Percentiles rank a stretch among this genome's conserved stretches.
Evolutionary conservation across 2,329 filamentous ascomycete species (phyloP).

Genomic region (Gyromitra esculenta): DNA sequence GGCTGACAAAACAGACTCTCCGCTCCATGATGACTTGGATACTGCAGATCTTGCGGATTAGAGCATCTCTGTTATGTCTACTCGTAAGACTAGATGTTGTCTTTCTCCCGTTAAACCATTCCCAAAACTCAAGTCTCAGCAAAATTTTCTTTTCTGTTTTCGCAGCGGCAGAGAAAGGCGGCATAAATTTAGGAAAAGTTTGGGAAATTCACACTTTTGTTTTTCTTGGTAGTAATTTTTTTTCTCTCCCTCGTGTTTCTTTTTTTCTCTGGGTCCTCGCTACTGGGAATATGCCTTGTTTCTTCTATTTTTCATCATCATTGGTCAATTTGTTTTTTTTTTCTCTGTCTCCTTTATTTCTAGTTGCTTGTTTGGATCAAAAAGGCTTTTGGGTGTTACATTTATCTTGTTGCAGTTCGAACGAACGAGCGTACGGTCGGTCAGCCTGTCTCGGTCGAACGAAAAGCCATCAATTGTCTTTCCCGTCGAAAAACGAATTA

Average conservation of each 20-base stretch:
- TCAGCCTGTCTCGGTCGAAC: conserved; percentile 50
- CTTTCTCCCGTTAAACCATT: conserved; percentile 45
- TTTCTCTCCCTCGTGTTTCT: conserved; percentile 40
- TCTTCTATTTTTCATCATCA: conserved; percentile 55
- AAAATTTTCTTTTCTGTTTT: conserved; percentile 50
- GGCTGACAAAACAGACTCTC: conserved; percentile 57
- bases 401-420: conserved; percentile 55
- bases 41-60: conserved; percentile 73
- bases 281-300: conserved; percentile 42
- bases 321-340: conserved; percentile 58
- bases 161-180: conserved; percentile 42
- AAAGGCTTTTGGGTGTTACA: conserved; percentile 53
- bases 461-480: conserved; percentile 50
- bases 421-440: conserved; percentile 53
- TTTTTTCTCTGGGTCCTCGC: conserved; percentile 34
- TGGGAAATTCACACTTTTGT: conserved; percentile 44
- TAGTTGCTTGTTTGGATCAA: conserved; percentile 53
- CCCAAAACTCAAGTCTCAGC: conserved; percentile 44
- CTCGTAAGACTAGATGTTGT: conserved; percentile 49
- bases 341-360: conserved; percentile 58
- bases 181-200: conserved; percentile 61
- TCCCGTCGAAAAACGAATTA: conserved; percentile 46
- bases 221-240: conserved; percentile 53
- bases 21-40: conserved; percentile 85
- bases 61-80: conserved; percentile 61